Evolutionary conservation across 2,329 filamentous ascomycete species (phyloP), one percentile per base, ranked within the genome.

Genomic region (Rhinocladiella similis): DNA sequence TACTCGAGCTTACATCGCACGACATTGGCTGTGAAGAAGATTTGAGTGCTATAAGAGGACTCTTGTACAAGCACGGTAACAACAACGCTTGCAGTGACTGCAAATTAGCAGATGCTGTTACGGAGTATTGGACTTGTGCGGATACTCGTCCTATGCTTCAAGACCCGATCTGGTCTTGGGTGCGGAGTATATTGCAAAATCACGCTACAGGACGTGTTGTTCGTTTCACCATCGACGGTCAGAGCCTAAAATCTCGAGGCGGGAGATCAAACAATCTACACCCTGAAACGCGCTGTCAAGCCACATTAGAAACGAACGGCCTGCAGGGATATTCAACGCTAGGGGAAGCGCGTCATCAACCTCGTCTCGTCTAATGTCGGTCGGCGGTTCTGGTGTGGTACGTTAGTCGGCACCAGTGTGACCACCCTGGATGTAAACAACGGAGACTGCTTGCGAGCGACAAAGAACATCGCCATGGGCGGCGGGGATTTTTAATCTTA

Each of bases 201-300:
- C 46, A 18, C 46, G 27, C 19, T 29, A 39, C n/a, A 25, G 48
- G 25, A 36, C 22, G n/a, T 46, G 35, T 36, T 18, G 50, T 52
- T 33, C 18, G 50, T 53, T 43, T 53, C 43, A 53, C 45, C 19
- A 46, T 33, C 20, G 20, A 16, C 47, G 48, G 56, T 45, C 48
- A 42, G 53, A 59, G 45, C 43, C 41, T 42, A 41, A 53, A 33
- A 33, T 33, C 38, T 41, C 38, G 18, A n/a, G 38, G 38, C 38
- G 38, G 22, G 20, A 18, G 27, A 43, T 45, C 47, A 43, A 59
- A 59, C 50, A 45, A 25, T 33, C 19, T 35, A 19, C n/a, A 27
- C 43, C 10, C 50, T 60, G 57, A 60, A 57, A 60, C 57, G 33
- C 54, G 50, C 42, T 18, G 53, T 39, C 29, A 51, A 59, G 57